Conservation (phyloP, 192 early-diverging fungal species). For the Coemansia sp. region DNA sequence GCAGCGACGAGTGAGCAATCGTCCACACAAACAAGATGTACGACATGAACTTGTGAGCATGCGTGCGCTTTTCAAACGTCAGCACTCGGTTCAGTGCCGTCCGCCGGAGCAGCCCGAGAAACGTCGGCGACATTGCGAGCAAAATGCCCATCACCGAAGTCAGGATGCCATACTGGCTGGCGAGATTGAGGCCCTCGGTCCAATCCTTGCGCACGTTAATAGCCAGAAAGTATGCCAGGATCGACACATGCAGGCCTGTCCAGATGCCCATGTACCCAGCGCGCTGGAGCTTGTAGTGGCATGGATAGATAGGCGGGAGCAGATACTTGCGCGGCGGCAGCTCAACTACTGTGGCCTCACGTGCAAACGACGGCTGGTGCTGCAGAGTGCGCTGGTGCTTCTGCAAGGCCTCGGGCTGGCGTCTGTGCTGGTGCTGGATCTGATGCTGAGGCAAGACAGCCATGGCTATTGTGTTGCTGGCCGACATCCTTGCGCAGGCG, state of each 20-base stretch:
- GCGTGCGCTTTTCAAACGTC: slow-evolving; percentile 72
- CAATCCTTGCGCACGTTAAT: slow-evolving; percentile 28
- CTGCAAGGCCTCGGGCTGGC: background rate
- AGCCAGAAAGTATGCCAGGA: slow-evolving; percentile 43
- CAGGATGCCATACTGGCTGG: slow-evolving; percentile 50
- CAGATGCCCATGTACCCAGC: slow-evolving; percentile 50
- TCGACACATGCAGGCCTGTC: slow-evolving; percentile 38
- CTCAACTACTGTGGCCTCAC: slow-evolving; percentile 19
- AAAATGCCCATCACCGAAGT: slow-evolving; percentile 55
- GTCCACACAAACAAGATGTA: slow-evolving; percentile 69
- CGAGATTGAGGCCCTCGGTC: slow-evolving; percentile 48
- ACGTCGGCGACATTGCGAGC: slow-evolving; percentile 72
- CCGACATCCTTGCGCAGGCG: slow-evolving; percentile 4
- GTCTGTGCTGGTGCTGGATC: slow-evolving; percentile 4
- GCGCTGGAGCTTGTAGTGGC: slow-evolving; percentile 55
- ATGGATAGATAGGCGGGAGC: slow-evolving; percentile 52
- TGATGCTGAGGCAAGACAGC: background rate
- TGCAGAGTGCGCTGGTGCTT: slow-evolving; percentile 7
- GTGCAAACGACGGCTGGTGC: slow-evolving; percentile 24
- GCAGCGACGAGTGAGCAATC: slow-evolving; percentile 61
- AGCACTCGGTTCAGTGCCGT: slow-evolving; percentile 63
- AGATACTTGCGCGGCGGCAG: slow-evolving; percentile 36
- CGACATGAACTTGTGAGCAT: slow-evolving; percentile 75
- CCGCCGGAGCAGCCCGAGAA: slow-evolving; percentile 59
- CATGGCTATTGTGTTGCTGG: slow-evolving; percentile 9